Evolutionary conservation across 2,329 filamentous ascomycete species (phyloP).

Genomic region (Xylariaceae sp.): DNA sequence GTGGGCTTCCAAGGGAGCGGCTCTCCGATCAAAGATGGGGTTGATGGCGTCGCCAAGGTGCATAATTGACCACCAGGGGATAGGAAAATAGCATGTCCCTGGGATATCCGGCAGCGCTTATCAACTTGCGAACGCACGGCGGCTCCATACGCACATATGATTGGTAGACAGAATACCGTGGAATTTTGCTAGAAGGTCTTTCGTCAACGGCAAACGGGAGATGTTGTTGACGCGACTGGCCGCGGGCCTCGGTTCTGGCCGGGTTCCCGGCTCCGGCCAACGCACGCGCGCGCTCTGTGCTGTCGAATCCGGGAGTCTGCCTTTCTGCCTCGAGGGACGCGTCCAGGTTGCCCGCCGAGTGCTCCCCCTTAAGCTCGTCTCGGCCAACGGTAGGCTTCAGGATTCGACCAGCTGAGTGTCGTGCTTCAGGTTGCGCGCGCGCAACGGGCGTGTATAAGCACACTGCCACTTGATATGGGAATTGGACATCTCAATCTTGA

Average conservation of each 20-base stretch:
- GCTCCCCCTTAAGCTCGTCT: conserved; percentile 5
- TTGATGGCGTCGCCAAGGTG: conserved; percentile 13
- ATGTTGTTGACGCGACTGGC: no score
- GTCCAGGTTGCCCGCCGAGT: no score
- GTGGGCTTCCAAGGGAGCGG: conserved; percentile 4
- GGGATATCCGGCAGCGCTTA: no score
- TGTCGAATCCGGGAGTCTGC: conserved; percentile 8
- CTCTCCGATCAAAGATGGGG: conserved; percentile 5
- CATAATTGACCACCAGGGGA: conserved; percentile 9
- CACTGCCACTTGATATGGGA: no score
- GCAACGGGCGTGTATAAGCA: no score
- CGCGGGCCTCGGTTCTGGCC: no score
- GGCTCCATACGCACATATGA: conserved; percentile 14
- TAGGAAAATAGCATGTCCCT: no score
- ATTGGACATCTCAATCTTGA: not conserved
- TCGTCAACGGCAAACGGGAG: conserved; percentile 7
- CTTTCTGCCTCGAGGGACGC: no score
- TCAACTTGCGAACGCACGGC: no score
- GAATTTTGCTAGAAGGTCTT: conserved; percentile 10
- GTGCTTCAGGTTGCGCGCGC: conserved; percentile 23
- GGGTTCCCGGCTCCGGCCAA: no score
- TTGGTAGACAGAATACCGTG: conserved; percentile 6
- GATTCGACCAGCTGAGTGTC: conserved; percentile 8
- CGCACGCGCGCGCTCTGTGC: conserved; percentile 16
- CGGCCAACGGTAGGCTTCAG: conserved; percentile 11